Evolutionary conservation across 2,329 filamentous ascomycete species (phyloP), one percentile per base, ranked within the genome.

Genomic region (Alternaria sp.): DNA sequence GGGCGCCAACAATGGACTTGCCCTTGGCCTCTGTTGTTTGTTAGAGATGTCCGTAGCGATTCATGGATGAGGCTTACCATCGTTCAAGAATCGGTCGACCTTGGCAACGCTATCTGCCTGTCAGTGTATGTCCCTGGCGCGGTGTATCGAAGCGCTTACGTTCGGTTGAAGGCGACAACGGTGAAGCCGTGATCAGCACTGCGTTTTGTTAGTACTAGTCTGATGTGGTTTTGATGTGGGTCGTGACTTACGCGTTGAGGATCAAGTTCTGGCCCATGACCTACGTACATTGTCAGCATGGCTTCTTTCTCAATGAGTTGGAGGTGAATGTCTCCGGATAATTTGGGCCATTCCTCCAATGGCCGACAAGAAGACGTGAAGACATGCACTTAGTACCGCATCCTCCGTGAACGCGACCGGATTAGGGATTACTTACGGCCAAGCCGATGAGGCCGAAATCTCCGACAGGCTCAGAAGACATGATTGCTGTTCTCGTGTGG

Each of bases 161-260:
- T 99, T 83, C 95, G 92, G 91, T 99, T 99, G 89, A 91, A 99
- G 74, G 94, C 95, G 83, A 94, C 91, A 78, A 99, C 92, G 80
- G 93, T 98, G 89, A 96, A 98, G 78, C 94, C 82, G 72, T 85
- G 83, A 73, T 85, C 83, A 68, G 82, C 83, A 70, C 76, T 78
- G 49, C 5, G n/a, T 58, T 30, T 11, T 55, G 73, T 77, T 67
- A 77, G 74, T 62, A 57, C 20, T 70, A 62, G 42, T 67, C 59
- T 66, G 44, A 53, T 47, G 48, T 28, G 24, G 5, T 9, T 53
- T 14, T 48, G 18, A 49, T 39, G 56, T 63, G 60, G 53, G 64
- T 65, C 54, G 63, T 55, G 51, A 69, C 76, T 77, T 78, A 78
- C 76, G 83, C 83, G 76, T 85, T 85, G 72, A 85, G 81, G 78